Evolutionary conservation across 352 stramenopile species (phyloP), one percentile per base, ranked within the genome.

Genomic region (Phytopythium cucurbitacearum): DNA sequence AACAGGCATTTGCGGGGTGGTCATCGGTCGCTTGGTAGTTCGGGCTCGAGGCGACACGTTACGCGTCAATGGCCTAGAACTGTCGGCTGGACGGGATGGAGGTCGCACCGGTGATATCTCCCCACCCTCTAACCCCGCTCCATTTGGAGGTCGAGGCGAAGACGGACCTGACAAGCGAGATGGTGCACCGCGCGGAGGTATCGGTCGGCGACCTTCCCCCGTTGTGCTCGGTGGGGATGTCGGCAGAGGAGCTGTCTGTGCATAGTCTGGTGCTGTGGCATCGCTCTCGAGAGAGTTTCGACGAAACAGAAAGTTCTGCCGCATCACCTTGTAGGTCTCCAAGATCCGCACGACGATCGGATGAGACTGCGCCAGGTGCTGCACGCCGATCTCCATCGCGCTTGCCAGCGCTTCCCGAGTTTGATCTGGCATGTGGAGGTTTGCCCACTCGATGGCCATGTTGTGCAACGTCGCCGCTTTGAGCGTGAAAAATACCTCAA

Each of bases 271-370:
- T 32, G 28, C 43, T 1, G 46, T 16, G 0, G 55, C 48, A 32
- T 36, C n/a, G 28, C 43, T 64, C 12, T 46, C 33, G 10, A 39
- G 56, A 10, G 32, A 61, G 16, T 21, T 59, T 11, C 62, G 67
- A 38, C 53, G 69, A 43, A 85, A 82, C 32, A 89, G 46, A 43
- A 89, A 89, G 38, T 73, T 81, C 60, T 83, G 68, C 21, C 77
- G 65, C 69, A 89, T 77, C 11, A 84, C 59, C 51, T 89, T 89
- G 64, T 83, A 89, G 33, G 77, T 86, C 46, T 85, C 77, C 21
- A 86, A 37, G 34, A 85, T 79, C 4, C 77, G 59, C n/a, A 67
- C 37, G 0, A 86, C 73, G 1, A 86, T 64, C 1, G 75, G 77
- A 51, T 88, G 74, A 10, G 57, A 69, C 55, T 86, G 72, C 5